Base-by-base conservation (phyloP, 768 basidiomycete genomes). In the Amanita pseudoporphyria region DNA sequence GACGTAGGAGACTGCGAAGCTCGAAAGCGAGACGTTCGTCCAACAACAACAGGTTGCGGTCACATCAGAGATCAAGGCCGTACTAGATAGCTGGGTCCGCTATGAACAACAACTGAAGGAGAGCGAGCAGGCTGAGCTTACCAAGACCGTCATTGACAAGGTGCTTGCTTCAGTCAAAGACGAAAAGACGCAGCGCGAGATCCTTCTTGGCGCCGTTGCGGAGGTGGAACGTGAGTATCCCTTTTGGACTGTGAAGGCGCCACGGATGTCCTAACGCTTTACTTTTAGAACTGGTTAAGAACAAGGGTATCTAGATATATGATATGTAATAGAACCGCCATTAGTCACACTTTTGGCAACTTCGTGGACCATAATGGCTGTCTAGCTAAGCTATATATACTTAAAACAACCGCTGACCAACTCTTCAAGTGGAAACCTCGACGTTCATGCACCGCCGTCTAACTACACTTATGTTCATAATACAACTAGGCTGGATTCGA, bases 71-170 rank as follows among this genome's bases (percentile, higher is more conserved):
- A 72, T 97, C 62, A 98, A 97, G 72, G 60, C 84, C 26, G 94
- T 98, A 35, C 81, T 99, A 50, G 96, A 98, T 74, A 89, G 87
- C 65, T 96, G 94, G 94, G 95, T 93, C 51, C 87, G 96, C 64
- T 93, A 83, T 69, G 95, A 98, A 74, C 94, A 96, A 64, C 90
- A 94, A 65, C 76, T 81, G 63, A 92, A 96, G 76, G 94, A 99
- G 75, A 86, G 79, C 62, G 92, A 99, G 72, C 96, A 99, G 78
- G 77, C 82, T 28, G 87, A 90, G 45, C 82, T 99, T 51, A 85
- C 92, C 55, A 82, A 85, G 77, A 71, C 74, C 45, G 86, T 99
- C 64, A 87, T 96, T 59, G 79, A 82, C 52, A 91, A 88, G 66
- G 95, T 97, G 55, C 74, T 89, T 63, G 81, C 82, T 63, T 74